Percentiles rank a stretch among this genome's conserved stretches.
Conservation (phyloP, 1,139 yeast genomes). For the Geotrichum carabidarum region DNA sequence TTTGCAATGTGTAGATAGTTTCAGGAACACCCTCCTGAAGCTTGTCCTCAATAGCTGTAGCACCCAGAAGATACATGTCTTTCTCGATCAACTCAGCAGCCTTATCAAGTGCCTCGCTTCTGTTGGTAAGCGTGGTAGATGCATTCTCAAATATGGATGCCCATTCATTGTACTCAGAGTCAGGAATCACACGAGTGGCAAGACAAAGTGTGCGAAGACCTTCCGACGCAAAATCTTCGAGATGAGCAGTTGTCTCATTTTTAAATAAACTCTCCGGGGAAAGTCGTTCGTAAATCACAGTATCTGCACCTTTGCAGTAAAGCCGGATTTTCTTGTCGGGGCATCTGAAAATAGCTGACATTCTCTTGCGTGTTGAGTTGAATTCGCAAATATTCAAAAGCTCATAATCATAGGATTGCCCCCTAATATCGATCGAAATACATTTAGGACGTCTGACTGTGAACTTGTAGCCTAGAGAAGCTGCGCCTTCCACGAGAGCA, state of each 20-base stretch:
- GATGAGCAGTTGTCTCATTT: slow-evolving; percentile 73
- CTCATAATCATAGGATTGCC: slow-evolving; percentile 57
- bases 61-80: slow-evolving; percentile 78
- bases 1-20: slow-evolving; percentile 87
- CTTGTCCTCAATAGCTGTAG: slow-evolving; percentile 97
- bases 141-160: slow-evolving; percentile 62
- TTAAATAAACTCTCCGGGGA: slow-evolving; percentile 72
- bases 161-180: slow-evolving; percentile 70
- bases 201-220: slow-evolving; percentile 93
- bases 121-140: slow-evolving; percentile 68
- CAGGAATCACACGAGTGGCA: slow-evolving; percentile 76
- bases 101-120: slow-evolving; percentile 71
- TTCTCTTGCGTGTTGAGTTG: slow-evolving; percentile 93
- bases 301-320: slow-evolving; percentile 97
- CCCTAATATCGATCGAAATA: slow-evolving; percentile 57
- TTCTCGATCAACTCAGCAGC: slow-evolving; percentile 81
- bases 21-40: slow-evolving; percentile 98
- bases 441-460: slow-evolving; percentile 79
- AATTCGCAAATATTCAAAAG: slow-evolving; percentile 89
- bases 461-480: slow-evolving; percentile 78
- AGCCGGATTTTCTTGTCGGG: slow-evolving; percentile 89
- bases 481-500: slow-evolving; percentile 95
- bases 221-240: slow-evolving; percentile 95
- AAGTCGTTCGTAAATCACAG: slow-evolving; percentile 84
- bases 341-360: slow-evolving; percentile 90